Evolutionary conservation across 2,329 filamentous ascomycete species (phyloP).

Genomic region (Ciborinia camelliae): DNA sequence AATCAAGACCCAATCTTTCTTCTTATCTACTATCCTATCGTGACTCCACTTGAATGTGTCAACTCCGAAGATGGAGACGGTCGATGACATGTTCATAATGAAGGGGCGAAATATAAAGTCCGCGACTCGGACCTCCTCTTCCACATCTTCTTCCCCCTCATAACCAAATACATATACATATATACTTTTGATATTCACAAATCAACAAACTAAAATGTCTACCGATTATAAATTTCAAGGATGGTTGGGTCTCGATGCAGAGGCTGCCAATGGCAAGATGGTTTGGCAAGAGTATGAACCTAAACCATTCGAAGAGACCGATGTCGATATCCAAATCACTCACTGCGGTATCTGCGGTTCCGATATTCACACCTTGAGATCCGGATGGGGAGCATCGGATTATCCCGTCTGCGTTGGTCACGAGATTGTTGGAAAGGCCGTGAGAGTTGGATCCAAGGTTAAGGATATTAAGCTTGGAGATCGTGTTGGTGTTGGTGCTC

Average conservation of each 20-base stretch:
- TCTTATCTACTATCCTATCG: background rate
- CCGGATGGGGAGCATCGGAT: conserved; percentile 35
- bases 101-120: background rate
- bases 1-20: background rate
- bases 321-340: conserved; percentile 48
- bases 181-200: background rate
- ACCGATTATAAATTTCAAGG: conserved; percentile 15
- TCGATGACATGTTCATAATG: background rate
- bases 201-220: background rate
- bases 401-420: conserved; percentile 45
- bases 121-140: background rate
- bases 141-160: too few species aligned
- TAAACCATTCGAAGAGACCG: conserved; percentile 46
- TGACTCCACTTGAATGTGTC: background rate
- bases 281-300: conserved; percentile 41
- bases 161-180: too few species aligned
- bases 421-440: conserved; percentile 46
- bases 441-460: conserved; percentile 58
- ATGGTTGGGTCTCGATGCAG: conserved; percentile 35
- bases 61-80: background rate
- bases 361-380: conserved; percentile 34
- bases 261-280: conserved; percentile 34
- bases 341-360: conserved; percentile 49
- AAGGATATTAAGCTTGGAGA: conserved; percentile 51
- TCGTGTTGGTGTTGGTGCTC: conserved; percentile 51